A percentile compares a stretch with the other conserved stretches of the same genome.
Conservation (phyloP, 495 filamentous ascomycete species). For the Trichodelitschia bisporula region DNA sequence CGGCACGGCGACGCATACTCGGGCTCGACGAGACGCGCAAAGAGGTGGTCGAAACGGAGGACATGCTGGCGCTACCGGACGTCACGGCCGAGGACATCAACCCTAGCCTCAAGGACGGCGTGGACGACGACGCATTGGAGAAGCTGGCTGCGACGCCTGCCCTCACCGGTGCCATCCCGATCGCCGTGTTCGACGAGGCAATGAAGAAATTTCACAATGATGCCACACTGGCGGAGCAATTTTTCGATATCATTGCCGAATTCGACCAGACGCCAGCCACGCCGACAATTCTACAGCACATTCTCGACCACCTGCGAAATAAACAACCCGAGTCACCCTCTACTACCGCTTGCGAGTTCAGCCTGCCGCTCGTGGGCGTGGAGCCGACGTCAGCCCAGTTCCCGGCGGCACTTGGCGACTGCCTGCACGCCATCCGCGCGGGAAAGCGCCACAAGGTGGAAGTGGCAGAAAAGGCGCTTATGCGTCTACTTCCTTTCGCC, state of each 20-base stretch:
- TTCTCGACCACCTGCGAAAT: slow-evolving; percentile 37
- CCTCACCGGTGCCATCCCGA: slow-evolving; percentile 69
- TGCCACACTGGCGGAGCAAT: slow-evolving; percentile 36
- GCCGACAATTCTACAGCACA: slow-evolving; percentile 46
- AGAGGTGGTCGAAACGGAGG: slow-evolving; percentile 16
- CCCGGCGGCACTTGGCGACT: slow-evolving; percentile 39
- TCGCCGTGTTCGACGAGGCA: slow-evolving; percentile 75
- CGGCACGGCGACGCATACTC: slow-evolving; percentile 39
- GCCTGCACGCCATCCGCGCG: slow-evolving; percentile 33
- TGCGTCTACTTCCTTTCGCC: slow-evolving; percentile 5
- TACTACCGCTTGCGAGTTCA: slow-evolving; percentile 43
- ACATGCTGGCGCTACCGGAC: slow-evolving; percentile 34
- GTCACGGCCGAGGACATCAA: slow-evolving; percentile 44
- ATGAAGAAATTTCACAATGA: slow-evolving; percentile 50
- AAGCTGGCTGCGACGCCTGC: slow-evolving; percentile 55
- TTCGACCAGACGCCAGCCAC: slow-evolving; percentile 41
- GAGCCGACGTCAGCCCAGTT: slow-evolving; percentile 39
- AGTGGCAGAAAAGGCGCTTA: slow-evolving; percentile 6
- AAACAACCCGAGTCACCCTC: slow-evolving; percentile 29
- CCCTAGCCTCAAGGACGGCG: slow-evolving; percentile 25
- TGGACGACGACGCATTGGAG: slow-evolving; percentile 23
- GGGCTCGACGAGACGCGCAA: slow-evolving; percentile 30
- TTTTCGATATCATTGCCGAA: slow-evolving; percentile 53
- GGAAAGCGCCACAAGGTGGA: too few relatives aligned
- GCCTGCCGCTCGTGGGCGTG: slow-evolving; percentile 41